Evolutionary conservation across 2,329 filamentous ascomycete genomes (phyloP).

Genomic region (Fusarium falciforme): DNA sequence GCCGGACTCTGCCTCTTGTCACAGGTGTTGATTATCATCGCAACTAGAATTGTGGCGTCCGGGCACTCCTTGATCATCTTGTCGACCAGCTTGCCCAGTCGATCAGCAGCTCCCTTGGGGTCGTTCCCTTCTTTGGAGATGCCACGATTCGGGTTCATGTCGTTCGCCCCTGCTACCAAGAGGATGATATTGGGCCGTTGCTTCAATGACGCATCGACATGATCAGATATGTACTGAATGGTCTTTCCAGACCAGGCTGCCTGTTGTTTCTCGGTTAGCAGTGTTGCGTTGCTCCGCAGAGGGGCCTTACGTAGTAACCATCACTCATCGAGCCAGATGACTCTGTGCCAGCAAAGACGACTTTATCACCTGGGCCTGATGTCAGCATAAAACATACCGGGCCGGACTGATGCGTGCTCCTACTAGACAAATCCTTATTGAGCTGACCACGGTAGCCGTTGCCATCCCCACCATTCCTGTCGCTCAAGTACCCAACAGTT

Average conservation of each 20-base stretch:
- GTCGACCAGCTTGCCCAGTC: slow-evolving; percentile 15
- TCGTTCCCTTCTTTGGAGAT: slow-evolving; percentile 26
- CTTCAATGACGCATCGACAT: slow-evolving; percentile 2
- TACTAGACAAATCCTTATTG: slow-evolving; percentile 8
- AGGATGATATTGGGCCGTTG: slow-evolving; percentile 22
- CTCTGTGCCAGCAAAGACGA: slow-evolving; percentile 18
- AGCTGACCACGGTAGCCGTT: slow-evolving; percentile 12
- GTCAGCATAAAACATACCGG: not conserved
- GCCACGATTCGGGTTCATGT: slow-evolving; percentile 13
- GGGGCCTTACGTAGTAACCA: slow-evolving; percentile 10
- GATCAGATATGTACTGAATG: slow-evolving; percentile 22
- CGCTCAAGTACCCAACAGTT: slow-evolving; percentile 14
- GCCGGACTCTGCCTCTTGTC: not conserved
- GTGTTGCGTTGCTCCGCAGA: not conserved
- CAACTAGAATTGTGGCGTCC: slow-evolving; percentile 17
- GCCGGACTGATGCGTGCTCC: not conserved
- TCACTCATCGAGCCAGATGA: not conserved
- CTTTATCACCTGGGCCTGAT: not conserved
- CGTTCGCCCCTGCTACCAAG: slow-evolving; percentile 17
- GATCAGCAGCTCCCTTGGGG: not conserved
- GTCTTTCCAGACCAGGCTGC: slow-evolving; percentile 27
- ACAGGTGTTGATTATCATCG: slow-evolving; percentile 22
- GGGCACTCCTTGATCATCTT: slow-evolving; percentile 22
- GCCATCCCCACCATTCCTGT: slow-evolving; percentile 10
- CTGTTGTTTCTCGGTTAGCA: not conserved